Percentiles rank a stretch among this genome's conserved stretches.
These are phyloP conservation scores for Dillenia turbinata DNA, from an alignment of 164 flowering plant genomes.

Conservation along the genomic window DNA sequence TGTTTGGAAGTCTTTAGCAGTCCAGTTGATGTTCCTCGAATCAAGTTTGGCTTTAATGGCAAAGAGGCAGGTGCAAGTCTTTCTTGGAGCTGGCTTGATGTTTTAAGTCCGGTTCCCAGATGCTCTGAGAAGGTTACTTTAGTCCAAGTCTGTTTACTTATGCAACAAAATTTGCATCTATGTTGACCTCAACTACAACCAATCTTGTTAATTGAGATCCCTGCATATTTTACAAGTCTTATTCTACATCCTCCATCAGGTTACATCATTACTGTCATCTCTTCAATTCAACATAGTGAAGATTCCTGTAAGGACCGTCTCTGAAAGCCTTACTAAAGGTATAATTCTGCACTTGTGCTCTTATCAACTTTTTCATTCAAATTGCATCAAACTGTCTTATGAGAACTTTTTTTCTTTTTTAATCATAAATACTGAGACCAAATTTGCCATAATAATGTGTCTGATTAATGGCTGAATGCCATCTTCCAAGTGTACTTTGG, in stretches of 20 bases:
- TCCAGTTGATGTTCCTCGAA: conserved; percentile 66
- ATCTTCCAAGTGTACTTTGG: too few species aligned
- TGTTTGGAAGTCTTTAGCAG: conserved; percentile 71
- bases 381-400: too few species aligned
- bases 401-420: too few species aligned
- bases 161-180: too few species aligned
- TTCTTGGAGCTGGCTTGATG: conserved; percentile 74
- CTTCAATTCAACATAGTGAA: conserved; percentile 60
- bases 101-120: conserved; percentile 51
- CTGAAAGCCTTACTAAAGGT: conserved; percentile 63
- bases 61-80: conserved; percentile 23
- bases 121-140: conserved; percentile 62
- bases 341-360: conserved; percentile 1
- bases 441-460: too few species aligned
- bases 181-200: too few species aligned
- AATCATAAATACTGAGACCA: too few species aligned
- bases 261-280: conserved; percentile 51
- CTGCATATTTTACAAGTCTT: not conserved
- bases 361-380: too few species aligned
- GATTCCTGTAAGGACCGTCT: conserved; percentile 61
- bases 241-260: conserved; percentile 34
- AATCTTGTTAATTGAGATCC: not conserved
- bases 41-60: conserved; percentile 56
- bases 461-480: too few species aligned
- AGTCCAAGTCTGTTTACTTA: not conserved